These are phyloP conservation scores for Stagonosporopsis vannaccii DNA, from an alignment of 2,329 filamentous ascomycete species.

Conservation along the genomic window DNA sequence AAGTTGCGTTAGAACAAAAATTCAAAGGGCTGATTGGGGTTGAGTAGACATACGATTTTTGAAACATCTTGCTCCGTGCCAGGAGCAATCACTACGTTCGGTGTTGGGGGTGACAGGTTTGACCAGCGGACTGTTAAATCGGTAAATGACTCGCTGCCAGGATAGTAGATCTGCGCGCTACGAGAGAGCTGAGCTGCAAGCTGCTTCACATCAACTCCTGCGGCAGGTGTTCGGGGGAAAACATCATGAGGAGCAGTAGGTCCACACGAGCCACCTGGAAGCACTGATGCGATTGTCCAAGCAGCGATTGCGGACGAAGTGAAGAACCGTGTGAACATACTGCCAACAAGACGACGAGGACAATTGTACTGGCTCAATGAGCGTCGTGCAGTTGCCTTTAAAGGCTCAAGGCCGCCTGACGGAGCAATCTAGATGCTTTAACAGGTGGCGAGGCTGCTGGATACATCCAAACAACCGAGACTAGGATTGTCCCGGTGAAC, in stretches of 20 bases:
- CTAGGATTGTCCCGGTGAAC: neutral
- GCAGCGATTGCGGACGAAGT: slow-evolving; percentile 15
- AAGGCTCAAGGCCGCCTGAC: neutral
- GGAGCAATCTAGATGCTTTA: neutral
- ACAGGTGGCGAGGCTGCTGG: neutral
- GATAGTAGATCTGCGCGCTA: slow-evolving; percentile 25
- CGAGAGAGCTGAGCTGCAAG: slow-evolving; percentile 27
- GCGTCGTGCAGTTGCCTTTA: neutral
- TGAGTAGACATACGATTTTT: slow-evolving; percentile 24
- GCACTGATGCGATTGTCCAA: slow-evolving; percentile 14
- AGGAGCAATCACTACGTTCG: slow-evolving; percentile 28
- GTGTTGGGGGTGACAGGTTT: slow-evolving; percentile 27
- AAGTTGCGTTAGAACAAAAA: neutral
- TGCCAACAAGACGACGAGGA: neutral
- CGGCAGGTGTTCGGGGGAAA: slow-evolving; percentile 19
- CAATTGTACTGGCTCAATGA: neutral
- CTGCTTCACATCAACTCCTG: slow-evolving; percentile 25
- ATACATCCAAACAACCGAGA: neutral
- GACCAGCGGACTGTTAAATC: slow-evolving; percentile 28
- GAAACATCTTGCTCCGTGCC: slow-evolving; percentile 31
- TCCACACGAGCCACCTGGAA: slow-evolving; percentile 17
- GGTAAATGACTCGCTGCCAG: slow-evolving; percentile 22
- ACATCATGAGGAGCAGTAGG: slow-evolving; percentile 13
- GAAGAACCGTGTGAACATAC: slow-evolving; percentile 23
- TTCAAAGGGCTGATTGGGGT: neutral